Percentiles rank a stretch among this genome's conserved stretches.
These are phyloP conservation scores for Trichoderma aggressivum DNA, from an alignment of 2,329 filamentous ascomycete genomes.

Conservation along the genomic window DNA sequence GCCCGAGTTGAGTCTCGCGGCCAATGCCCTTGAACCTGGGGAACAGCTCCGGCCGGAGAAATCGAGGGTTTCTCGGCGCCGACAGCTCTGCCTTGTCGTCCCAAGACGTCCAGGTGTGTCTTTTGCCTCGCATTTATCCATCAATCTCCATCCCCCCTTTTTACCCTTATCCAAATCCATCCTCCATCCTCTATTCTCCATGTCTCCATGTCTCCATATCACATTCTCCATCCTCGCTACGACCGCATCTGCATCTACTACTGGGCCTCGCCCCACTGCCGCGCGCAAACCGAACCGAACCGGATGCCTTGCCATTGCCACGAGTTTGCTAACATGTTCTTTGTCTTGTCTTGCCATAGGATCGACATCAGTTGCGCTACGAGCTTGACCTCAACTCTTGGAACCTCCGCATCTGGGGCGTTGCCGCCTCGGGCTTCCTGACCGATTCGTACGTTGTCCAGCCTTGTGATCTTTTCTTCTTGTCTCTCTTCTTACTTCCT, in stretches of 20 bases:
- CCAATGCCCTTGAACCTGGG: slow-evolving; percentile 32
- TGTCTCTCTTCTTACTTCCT: not conserved
- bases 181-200: not conserved
- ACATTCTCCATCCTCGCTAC: slow-evolving; percentile 12
- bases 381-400: slow-evolving; percentile 53
- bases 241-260: slow-evolving; percentile 7
- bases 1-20: slow-evolving; percentile 19
- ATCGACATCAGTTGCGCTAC: slow-evolving; percentile 50
- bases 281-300: not conserved
- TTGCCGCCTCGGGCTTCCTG: slow-evolving; percentile 53
- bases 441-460: slow-evolving; percentile 46
- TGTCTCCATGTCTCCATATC: not conserved
- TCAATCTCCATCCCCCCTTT: no score
- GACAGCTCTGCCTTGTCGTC: slow-evolving; percentile 50
- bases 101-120: slow-evolving; percentile 47
- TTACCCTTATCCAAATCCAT: not conserved
- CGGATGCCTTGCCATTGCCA: not conserved
- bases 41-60: slow-evolving; percentile 33
- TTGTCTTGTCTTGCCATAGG: slow-evolving; percentile 31
- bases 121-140: not conserved
- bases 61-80: slow-evolving; percentile 49
- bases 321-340: not conserved
- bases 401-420: slow-evolving; percentile 54
- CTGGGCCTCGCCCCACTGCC: slow-evolving; percentile 3
- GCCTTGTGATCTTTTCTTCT: not conserved